A percentile compares a stretch with the other conserved stretches of the same genome.
These are phyloP conservation scores for Dalbergia cultrata DNA, from an alignment of 306 rosid species.

Conservation along the genomic window DNA sequence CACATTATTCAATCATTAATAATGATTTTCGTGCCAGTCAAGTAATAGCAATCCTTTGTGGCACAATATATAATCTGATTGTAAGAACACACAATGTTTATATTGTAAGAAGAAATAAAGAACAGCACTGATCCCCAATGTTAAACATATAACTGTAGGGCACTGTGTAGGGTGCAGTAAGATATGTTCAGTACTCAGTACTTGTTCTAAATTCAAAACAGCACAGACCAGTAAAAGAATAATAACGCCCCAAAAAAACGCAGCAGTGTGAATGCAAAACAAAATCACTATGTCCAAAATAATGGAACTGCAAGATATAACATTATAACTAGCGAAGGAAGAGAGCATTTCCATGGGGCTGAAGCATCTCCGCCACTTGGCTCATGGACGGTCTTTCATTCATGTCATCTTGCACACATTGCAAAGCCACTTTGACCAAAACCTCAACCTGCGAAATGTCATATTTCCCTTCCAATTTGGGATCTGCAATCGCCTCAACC, in stretches of 20 bases:
- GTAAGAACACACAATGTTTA: neutral
- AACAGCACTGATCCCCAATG: no score
- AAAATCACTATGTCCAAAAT: neutral
- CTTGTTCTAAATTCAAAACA: neutral
- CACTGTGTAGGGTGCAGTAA: no score
- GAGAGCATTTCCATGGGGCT: constrained; percentile 5
- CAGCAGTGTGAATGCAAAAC: neutral
- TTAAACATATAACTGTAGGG: no score
- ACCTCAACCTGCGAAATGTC: constrained; percentile 46
- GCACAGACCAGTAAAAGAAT: neutral
- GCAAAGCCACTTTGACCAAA: constrained; percentile 59
- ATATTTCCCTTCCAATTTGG: constrained; percentile 47
- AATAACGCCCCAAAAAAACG: neutral
- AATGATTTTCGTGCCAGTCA: no score
- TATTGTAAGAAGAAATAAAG: no score
- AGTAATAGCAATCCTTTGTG: no score
- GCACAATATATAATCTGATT: no score
- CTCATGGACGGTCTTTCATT: constrained; percentile 71
- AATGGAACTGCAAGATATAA: neutral
- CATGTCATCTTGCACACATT: constrained; percentile 67
- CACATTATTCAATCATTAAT: no score
- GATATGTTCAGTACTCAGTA: neutral
- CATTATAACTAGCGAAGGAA: neutral
- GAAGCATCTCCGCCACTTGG: constrained; percentile 63
- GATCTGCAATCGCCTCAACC: constrained; percentile 60